Evolutionary conservation across 2,329 filamentous ascomycete genomes (phyloP).

Genomic region (Colletotrichum zoysiae): DNA sequence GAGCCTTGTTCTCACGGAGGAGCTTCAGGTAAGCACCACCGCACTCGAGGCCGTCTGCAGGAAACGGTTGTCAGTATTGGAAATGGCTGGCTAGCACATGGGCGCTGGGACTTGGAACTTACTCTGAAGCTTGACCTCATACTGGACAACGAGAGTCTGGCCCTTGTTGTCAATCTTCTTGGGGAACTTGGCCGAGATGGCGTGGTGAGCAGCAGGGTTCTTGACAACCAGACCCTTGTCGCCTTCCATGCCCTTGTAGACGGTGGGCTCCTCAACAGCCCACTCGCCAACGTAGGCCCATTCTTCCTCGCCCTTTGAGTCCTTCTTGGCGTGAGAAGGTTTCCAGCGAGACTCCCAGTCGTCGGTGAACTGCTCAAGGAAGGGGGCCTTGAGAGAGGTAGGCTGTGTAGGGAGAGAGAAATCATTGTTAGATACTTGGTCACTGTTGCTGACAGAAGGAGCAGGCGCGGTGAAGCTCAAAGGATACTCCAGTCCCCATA

Average conservation of each 20-base stretch:
- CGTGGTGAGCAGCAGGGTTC: slow-evolving; percentile 97
- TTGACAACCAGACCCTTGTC: slow-evolving; percentile 98
- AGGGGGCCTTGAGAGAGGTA: slow-evolving; percentile 88
- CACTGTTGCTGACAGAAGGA: not conserved
- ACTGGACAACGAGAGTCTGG: slow-evolving; percentile 97
- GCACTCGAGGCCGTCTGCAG: slow-evolving; percentile 89
- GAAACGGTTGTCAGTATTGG: slow-evolving; percentile 28
- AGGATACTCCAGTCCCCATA: slow-evolving; percentile 34
- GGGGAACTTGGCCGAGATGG: slow-evolving; percentile 98
- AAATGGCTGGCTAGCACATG: not conserved
- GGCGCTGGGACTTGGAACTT: slow-evolving; percentile 55
- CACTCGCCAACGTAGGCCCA: slow-evolving; percentile 98
- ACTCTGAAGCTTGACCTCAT: slow-evolving; percentile 99
- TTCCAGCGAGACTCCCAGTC: slow-evolving; percentile 97
- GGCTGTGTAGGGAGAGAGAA: slow-evolving; percentile 68
- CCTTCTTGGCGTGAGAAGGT: slow-evolving; percentile 96
- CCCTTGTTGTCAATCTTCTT: slow-evolving; percentile 97
- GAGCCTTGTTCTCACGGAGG: slow-evolving; percentile 95
- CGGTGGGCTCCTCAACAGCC: slow-evolving; percentile 92
- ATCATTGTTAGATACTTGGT: slow-evolving; percentile 13
- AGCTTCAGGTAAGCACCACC: slow-evolving; percentile 99
- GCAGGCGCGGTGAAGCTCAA: slow-evolving; percentile 20
- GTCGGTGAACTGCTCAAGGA: slow-evolving; percentile 98
- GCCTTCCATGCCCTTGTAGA: slow-evolving; percentile 92
- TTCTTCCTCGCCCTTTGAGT: slow-evolving; percentile 86